phyloP scores from a whole-genome alignment of 139 green algal species.

The Micromonas pusilla region DNA sequence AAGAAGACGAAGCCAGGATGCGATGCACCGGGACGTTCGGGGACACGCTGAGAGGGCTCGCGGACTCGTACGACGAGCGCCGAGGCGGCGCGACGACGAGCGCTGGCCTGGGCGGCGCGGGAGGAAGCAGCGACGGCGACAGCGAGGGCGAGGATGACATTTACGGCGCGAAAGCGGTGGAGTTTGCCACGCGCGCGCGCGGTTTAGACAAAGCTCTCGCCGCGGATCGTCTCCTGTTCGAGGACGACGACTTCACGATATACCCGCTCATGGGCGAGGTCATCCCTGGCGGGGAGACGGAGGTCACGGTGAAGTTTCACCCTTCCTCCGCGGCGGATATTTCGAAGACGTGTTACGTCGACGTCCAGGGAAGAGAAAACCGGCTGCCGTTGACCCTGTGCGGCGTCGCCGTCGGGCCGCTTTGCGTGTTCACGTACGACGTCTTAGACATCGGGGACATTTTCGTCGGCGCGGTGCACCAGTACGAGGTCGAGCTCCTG shows the following conservation, averaged over 20 bases:
- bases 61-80: neutral
- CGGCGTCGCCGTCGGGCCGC: constrained; percentile 39
- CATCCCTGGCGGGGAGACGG: constrained; percentile 48
- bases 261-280: constrained; percentile 52
- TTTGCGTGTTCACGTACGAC: constrained; percentile 65
- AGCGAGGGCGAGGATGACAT: constrained; percentile 42
- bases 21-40: neutral
- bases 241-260: constrained; percentile 38
- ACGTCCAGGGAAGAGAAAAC: constrained; percentile 48
- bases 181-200: neutral
- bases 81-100: no score
- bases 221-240: constrained; percentile 36
- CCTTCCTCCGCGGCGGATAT: constrained; percentile 54
- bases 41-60: neutral
- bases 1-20: constrained; percentile 11
- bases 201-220: neutral
- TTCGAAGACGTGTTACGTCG: constrained; percentile 48
- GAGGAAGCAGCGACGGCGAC: constrained; percentile 27
- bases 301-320: constrained; percentile 62
- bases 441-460: constrained; percentile 70
- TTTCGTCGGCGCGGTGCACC: constrained; percentile 64
- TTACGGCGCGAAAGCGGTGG: constrained; percentile 5
- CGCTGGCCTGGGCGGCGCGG: constrained; percentile 4
- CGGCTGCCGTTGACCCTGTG: constrained; percentile 52
- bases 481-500: constrained; percentile 63